phyloP scores from a whole-genome alignment of 768 basidiomycete species.

The Coprinopsis marcescibilis region DNA sequence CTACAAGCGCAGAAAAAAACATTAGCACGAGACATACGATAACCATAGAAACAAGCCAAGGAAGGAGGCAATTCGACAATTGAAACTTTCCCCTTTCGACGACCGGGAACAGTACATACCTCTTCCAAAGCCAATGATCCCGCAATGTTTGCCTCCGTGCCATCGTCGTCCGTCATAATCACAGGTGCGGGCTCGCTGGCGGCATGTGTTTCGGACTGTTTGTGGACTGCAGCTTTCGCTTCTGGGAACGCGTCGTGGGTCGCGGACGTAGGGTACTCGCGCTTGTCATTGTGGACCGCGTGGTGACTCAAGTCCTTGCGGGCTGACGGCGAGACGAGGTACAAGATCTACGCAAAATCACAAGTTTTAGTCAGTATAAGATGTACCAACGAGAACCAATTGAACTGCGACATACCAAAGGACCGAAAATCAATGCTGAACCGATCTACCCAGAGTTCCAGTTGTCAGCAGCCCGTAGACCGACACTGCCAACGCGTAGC shows the following conservation, averaged over 20 bases:
- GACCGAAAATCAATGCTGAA: conserved; percentile 34
- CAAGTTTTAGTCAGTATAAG: not conserved
- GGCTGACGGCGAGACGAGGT: conserved; percentile 36
- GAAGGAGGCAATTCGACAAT: not conserved
- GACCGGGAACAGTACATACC: conserved; percentile 17
- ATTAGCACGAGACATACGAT: no score
- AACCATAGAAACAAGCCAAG: not conserved
- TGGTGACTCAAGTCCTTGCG: conserved; percentile 25
- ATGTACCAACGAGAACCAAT: not conserved
- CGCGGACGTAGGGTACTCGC: conserved; percentile 24
- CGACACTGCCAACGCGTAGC: conserved; percentile 8
- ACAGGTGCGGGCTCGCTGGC: conserved; percentile 13
- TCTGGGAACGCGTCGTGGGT: conserved; percentile 13
- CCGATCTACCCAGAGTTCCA: conserved; percentile 26
- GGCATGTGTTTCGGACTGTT: conserved; percentile 12
- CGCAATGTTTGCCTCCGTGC: conserved; percentile 31
- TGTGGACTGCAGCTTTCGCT: conserved; percentile 2
- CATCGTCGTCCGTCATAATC: conserved; percentile 35
- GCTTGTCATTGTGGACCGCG: conserved; percentile 30
- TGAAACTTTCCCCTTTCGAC: not conserved
- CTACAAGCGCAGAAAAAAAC: no score
- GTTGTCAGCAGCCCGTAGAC: conserved; percentile 6
- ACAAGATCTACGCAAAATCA: conserved; percentile 27
- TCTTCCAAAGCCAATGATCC: conserved; percentile 26
- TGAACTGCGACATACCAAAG: conserved; percentile 27